Conservation (phyloP, 768 basidiomycete genomes). For the Kwoniella sp. region DNA sequence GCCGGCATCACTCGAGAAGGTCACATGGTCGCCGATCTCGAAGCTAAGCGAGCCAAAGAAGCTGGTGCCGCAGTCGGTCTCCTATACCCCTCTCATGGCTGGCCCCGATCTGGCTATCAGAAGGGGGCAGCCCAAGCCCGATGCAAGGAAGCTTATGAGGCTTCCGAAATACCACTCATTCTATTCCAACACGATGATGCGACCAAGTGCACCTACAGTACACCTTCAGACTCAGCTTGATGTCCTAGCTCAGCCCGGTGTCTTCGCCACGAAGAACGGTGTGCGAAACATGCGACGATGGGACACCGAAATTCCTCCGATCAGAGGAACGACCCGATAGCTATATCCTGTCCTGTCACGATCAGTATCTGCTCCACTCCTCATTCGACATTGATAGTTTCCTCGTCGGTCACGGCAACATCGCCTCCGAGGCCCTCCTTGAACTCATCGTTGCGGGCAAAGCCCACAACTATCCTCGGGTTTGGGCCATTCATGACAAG, state of each 20-base stretch:
- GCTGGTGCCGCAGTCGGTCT: conserved; percentile 30
- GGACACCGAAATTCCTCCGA: conserved; percentile 28
- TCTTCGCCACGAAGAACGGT: conserved; percentile 30
- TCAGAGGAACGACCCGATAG: conserved; percentile 20
- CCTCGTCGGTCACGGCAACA: conserved; percentile 28
- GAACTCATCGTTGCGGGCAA: conserved; percentile 24
- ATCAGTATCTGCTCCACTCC: conserved; percentile 31
- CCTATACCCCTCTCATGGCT: conserved; percentile 30
- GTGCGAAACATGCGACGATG: conserved; percentile 31
- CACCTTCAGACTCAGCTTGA: conserved; percentile 29
- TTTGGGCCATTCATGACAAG: conserved; percentile 19
- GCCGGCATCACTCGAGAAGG: conserved; percentile 29
- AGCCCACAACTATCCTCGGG: conserved; percentile 9
- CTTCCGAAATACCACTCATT: conserved; percentile 23
- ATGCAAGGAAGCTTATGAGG: conserved; percentile 23
- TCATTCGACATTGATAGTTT: conserved; percentile 23
- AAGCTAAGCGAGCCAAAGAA: conserved; percentile 28
- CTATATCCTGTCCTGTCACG: conserved; percentile 27
- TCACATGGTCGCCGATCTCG: conserved; percentile 24
- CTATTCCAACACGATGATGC: conserved; percentile 28
- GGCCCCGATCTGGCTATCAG: conserved; percentile 31
- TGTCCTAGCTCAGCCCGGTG: conserved; percentile 23
- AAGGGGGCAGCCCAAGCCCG: conserved; percentile 27
- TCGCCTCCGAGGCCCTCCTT: conserved; percentile 21
- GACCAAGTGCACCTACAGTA: conserved; percentile 26